phyloP scores from a whole-genome alignment of 2,329 filamentous ascomycete genomes.

The Xylariales sp. region DNA sequence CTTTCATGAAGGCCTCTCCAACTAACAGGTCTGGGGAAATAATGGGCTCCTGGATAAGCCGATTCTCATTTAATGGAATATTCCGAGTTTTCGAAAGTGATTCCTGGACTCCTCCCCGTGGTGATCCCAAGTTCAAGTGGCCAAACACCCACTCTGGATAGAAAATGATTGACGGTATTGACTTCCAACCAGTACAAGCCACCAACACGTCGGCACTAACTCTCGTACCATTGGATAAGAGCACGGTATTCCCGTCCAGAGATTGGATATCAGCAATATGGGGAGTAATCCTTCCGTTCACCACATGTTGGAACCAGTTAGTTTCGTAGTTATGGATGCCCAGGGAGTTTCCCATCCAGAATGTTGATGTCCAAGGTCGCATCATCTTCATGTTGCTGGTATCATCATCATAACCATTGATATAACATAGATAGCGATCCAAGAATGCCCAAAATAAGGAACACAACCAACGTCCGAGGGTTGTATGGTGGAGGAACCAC shows the following conservation, averaged over 20 bases:
- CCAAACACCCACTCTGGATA: neutral
- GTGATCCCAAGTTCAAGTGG: neutral
- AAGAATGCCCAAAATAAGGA: slow-evolving; percentile 7
- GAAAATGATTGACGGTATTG: slow-evolving; percentile 7
- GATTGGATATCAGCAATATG: slow-evolving; percentile 9
- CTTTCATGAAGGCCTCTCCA: neutral
- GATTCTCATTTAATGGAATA: too few species aligned
- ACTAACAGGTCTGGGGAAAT: neutral
- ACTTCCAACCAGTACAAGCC: slow-evolving; percentile 11
- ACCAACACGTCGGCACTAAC: slow-evolving; percentile 9
- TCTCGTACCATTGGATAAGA: slow-evolving; percentile 7
- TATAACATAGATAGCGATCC: slow-evolving; percentile 1
- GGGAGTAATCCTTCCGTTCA: slow-evolving; percentile 7
- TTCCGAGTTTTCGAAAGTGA: too few species aligned
- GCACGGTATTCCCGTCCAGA: slow-evolving; percentile 5
- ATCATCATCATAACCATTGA: slow-evolving; percentile 5
- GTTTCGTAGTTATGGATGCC: slow-evolving; percentile 12
- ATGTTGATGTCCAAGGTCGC: slow-evolving; percentile 10
- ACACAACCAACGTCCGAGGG: slow-evolving; percentile 5
- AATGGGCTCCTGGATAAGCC: neutral
- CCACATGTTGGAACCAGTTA: slow-evolving; percentile 9
- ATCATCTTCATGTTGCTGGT: neutral
- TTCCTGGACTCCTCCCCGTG: neutral
- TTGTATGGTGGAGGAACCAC: slow-evolving; percentile 1
- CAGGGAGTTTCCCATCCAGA: slow-evolving; percentile 13